These are phyloP conservation scores for Astrothelium macrocarpum DNA, from an alignment of 495 filamentous ascomycete genomes.

Conservation along the genomic window DNA sequence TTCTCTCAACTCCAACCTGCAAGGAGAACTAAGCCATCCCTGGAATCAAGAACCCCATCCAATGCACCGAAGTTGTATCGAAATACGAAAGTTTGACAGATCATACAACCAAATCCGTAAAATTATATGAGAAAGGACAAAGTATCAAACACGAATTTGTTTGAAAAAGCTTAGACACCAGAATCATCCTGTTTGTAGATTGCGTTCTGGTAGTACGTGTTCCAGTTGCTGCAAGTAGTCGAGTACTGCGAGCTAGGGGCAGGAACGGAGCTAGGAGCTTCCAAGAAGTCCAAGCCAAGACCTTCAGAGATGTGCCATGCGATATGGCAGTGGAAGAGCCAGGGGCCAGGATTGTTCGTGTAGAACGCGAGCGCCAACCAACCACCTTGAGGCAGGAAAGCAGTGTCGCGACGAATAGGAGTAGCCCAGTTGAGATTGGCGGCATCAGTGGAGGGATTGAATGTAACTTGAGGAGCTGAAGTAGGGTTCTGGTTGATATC, in stretches of 20 bases:
- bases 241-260: slow-evolving; percentile 8
- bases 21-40: too few relatives aligned
- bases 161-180: slow-evolving; percentile 17
- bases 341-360: slow-evolving; percentile 31
- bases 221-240: slow-evolving; percentile 13
- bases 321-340: slow-evolving; percentile 32
- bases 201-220: slow-evolving; percentile 14
- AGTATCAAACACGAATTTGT: neutral
- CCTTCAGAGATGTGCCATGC: slow-evolving; percentile 31
- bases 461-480: slow-evolving; percentile 15
- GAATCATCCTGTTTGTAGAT: slow-evolving; percentile 18
- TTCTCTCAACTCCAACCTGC: too few relatives aligned
- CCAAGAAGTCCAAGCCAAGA: slow-evolving; percentile 29
- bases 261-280: slow-evolving; percentile 11
- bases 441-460: slow-evolving; percentile 12
- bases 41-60: too few relatives aligned
- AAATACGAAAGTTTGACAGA: neutral
- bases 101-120: neutral
- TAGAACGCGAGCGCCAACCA: slow-evolving; percentile 31
- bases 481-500: slow-evolving; percentile 21
- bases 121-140: neutral
- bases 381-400: slow-evolving; percentile 27
- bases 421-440: slow-evolving; percentile 23
- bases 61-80: neutral
- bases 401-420: slow-evolving; percentile 30